These are phyloP conservation scores for Cystobasidium pallidum DNA, from an alignment of 1,284 basidiomycete genomes.

Conservation along the genomic window DNA sequence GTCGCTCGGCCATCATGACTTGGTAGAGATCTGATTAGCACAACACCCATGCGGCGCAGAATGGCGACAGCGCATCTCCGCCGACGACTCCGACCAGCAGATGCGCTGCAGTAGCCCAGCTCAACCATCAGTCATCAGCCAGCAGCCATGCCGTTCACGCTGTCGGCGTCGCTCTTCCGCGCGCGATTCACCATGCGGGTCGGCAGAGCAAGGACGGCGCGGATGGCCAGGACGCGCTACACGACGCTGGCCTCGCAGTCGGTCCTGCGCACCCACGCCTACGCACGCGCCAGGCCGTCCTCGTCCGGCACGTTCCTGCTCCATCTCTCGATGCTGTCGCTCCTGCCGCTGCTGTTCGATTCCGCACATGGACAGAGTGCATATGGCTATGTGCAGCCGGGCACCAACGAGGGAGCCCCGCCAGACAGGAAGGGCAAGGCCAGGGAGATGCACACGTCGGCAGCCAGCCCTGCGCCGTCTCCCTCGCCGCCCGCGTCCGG, in stretches of 20 bases:
- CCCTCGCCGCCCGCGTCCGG: neutral
- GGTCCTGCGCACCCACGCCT: slow-evolving; percentile 19
- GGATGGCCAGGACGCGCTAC: slow-evolving; percentile 20
- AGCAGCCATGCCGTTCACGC: slow-evolving; percentile 11
- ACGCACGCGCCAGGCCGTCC: neutral
- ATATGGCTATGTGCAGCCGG: slow-evolving; percentile 21
- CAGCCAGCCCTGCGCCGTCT: neutral
- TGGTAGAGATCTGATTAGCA: no score
- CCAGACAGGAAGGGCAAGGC: neutral
- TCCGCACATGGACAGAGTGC: slow-evolving; percentile 33
- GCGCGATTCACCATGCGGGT: slow-evolving; percentile 14
- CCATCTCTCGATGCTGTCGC: slow-evolving; percentile 41
- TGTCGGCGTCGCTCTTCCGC: slow-evolving; percentile 5
- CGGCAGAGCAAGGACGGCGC: neutral
- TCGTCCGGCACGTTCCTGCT: slow-evolving; percentile 31
- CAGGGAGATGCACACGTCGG: slow-evolving; percentile 11
- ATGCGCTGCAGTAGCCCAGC: neutral
- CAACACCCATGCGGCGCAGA: no score
- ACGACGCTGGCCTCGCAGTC: slow-evolving; percentile 33
- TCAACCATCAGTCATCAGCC: no score
- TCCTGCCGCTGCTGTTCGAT: slow-evolving; percentile 39
- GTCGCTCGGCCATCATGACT: no score
- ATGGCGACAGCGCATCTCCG: neutral
- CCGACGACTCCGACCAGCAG: neutral
- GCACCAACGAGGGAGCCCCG: neutral